Evolutionary conservation across 345 rosid genomes (phyloP).

Genomic region (Pistacia integerrima): DNA sequence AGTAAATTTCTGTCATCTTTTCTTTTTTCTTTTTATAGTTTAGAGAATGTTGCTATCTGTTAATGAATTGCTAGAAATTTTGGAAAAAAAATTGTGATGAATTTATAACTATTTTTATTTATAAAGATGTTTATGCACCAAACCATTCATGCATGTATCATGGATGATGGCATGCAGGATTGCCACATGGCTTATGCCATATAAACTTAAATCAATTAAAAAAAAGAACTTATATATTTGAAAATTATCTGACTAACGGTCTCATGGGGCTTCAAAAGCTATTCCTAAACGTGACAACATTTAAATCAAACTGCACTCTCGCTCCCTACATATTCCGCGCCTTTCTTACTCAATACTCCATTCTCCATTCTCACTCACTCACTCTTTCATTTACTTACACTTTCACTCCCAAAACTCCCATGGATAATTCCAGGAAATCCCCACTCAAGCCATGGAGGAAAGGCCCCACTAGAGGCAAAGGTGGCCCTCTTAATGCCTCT

Average conservation of each 20-base stretch:
- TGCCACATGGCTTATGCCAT: neutral
- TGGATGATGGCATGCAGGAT: neutral
- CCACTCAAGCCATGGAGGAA: slow-evolving; percentile 87
- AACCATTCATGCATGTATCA: neutral
- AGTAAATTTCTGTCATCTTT: neutral
- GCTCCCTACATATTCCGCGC: slow-evolving; percentile 46
- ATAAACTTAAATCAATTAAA: neutral
- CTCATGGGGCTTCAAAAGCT: slow-evolving; percentile 41
- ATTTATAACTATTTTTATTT: too few species aligned
- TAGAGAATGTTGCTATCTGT: neutral
- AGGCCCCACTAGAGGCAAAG: slow-evolving; percentile 92
- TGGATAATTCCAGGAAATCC: slow-evolving; percentile 52
- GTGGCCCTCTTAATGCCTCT: slow-evolving; percentile 85
- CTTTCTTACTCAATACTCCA: slow-evolving; percentile 25
- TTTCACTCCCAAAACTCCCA: slow-evolving; percentile 1
- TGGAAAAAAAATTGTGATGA: too few species aligned
- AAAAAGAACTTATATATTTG: neutral
- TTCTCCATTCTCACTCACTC: slow-evolving; percentile 11
- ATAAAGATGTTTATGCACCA: neutral
- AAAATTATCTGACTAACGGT: slow-evolving; percentile 44
- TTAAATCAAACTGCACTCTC: slow-evolving; percentile 42
- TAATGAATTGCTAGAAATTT: neutral
- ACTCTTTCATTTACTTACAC: neutral
- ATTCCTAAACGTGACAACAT: slow-evolving; percentile 56
- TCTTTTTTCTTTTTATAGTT: neutral